Base-by-base conservation (phyloP, 2,329 filamentous ascomycete species). In the Apiospora marii region DNA sequence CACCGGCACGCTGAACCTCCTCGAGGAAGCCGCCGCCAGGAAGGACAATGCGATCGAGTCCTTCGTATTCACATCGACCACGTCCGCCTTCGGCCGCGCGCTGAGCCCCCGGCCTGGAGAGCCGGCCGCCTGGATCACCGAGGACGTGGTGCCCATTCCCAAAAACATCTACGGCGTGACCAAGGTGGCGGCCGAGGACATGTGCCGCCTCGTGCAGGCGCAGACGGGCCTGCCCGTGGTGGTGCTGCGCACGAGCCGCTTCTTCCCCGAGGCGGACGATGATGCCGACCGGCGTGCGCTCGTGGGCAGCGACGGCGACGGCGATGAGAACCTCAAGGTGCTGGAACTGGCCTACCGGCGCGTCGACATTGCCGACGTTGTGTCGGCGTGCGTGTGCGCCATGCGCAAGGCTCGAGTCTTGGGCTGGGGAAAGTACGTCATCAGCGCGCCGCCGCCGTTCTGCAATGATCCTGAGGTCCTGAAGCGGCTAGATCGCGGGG, bases 151-250 rank as follows among this genome's bases (percentile, higher is more conserved):
- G 0, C 83, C 84, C 0, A 74, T 80, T 27, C 84, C 85, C 1
- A 87, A 87, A 73, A 87, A 87, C 76, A 85, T 87, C 64, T 87
- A 87, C 74, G 86, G 86, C 71, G 81, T 82, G 4, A 87, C 86
- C 24, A 88, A 88, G 69, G 79, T 82, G 22, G 84, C 85, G 1
- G 86, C 86, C 5, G 86, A 88, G 73, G 85, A 87, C 69, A 72
- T 87, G 43, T 87, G 85, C 75, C 79, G 78, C 16, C 80, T 87
- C 7, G 73, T 85, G 1, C 82, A 85, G 58, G 75, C 76, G 16
- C 81, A 86, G 71, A 80, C 79, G 0, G 73, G 75, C 1, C 75
- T 87, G 74, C 85, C 85, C 0, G 78, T 84, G 0, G 51, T 87
- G 0, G 79, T 87, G 7, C 80, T 88, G 12, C 83, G 85, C n/a